phyloP scores from a whole-genome alignment of 257 asterid genomes.

The Solanum chaucha region DNA sequence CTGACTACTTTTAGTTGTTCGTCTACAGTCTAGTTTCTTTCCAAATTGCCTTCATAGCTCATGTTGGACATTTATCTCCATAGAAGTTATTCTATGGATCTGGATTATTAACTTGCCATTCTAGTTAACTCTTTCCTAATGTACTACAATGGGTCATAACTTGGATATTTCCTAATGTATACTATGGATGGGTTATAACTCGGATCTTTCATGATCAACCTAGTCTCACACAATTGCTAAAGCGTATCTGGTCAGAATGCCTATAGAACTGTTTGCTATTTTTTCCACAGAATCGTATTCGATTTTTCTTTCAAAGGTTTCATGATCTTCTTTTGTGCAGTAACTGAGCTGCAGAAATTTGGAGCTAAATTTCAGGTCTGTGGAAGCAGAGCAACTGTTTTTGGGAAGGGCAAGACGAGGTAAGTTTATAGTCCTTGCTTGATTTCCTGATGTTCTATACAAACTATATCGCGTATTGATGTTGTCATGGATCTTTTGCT shows the following conservation, averaged over 20 bases:
- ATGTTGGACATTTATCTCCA: too few species aligned
- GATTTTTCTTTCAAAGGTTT: neutral
- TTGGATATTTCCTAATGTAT: too few species aligned
- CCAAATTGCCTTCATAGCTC: too few species aligned
- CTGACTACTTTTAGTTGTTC: too few species aligned
- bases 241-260: neutral
- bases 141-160: too few species aligned
- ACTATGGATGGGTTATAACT: too few species aligned
- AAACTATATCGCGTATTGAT: neutral
- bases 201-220: neutral
- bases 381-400: slow-evolving; percentile 13
- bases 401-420: slow-evolving; percentile 11
- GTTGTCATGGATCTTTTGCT: neutral
- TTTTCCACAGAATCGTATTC: neutral
- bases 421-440: neutral
- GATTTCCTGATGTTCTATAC: neutral
- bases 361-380: slow-evolving; percentile 22
- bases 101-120: too few species aligned
- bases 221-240: neutral
- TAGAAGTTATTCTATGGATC: too few species aligned
- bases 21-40: too few species aligned
- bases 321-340: slow-evolving; percentile 6
- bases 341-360: slow-evolving; percentile 27
- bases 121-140: too few species aligned
- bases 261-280: neutral